Evolutionary conservation across 1,284 basidiomycete species (phyloP), one percentile per base, ranked within the genome.

Genomic region (Phenoliferia sp.): DNA sequence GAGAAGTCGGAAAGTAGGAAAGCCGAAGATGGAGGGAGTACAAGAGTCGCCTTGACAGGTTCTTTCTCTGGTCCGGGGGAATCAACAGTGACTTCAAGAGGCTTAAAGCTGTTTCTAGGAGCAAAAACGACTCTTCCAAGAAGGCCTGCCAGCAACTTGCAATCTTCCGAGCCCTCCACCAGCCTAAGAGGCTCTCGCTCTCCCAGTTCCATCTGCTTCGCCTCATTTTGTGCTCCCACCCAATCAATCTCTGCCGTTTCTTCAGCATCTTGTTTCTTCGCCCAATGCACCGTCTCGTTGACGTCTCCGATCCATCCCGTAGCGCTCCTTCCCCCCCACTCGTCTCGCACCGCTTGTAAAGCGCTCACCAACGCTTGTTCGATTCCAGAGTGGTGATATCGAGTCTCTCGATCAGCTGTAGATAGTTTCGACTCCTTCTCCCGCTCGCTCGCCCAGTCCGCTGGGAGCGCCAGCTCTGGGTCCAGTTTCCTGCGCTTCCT

Each of bases 1-100:
- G 28, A 16, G 48, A 73, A 66, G 35, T 63, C 61, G 22, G 69
- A 63, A 4, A 73, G 56, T n/a, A 65, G 39, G 35, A 73, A 73
- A 3, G 65, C 64, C 33, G 66, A 68, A 19, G 54, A 64, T 0
- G 71, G 69, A 12, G 71, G 71, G 0, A 73, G 16, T 17, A 65
- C 26, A 9, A 69, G n/a, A 15, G 35, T 44, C 22, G 52, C 33
- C 12, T 15, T 2, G 36, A 22, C 32, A 35, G 6, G n/a, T 48
- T 9, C 19, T 0, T 44, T 2, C 2, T 50, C 44, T 1, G 39
- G 34, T n/a, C 9, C 33, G 17, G 57, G 7, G 33, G 33, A 35
- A 10, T 22, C 6, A 12, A 9, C n/a, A 26, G 10, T 22, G 10
- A 34, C 28, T 16, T 26, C 28, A 16, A n/a, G 29, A 32, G 0